Evolutionary conservation across 805 yeast species (phyloP).

Genomic region (Hanseniaspora opuntiae): DNA sequence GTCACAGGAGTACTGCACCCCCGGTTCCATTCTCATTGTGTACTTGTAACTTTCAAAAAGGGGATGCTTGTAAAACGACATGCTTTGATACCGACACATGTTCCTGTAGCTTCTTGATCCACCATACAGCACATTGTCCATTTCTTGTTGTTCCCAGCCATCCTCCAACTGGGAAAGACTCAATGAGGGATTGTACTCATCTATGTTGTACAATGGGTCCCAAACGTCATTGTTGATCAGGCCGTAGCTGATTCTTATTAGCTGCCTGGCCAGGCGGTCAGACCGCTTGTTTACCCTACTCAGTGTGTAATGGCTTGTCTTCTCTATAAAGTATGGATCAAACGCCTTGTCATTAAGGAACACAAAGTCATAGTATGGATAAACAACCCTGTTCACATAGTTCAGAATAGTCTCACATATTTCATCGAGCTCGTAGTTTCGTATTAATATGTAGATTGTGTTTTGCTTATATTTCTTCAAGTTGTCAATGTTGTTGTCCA

Average conservation of each 20-base stretch:
- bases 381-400: not conserved
- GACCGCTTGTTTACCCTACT: not conserved
- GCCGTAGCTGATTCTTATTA: slow-evolving; percentile 42
- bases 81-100: slow-evolving; percentile 92
- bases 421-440: slow-evolving; percentile 4
- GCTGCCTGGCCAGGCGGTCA: slow-evolving; percentile 28
- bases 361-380: slow-evolving; percentile 53
- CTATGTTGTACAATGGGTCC: slow-evolving; percentile 43
- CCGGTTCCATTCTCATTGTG: slow-evolving; percentile 94
- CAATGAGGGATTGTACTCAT: slow-evolving; percentile 32
- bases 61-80: slow-evolving; percentile 73
- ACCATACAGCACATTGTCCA: slow-evolving; percentile 48
- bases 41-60: slow-evolving; percentile 58
- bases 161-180: slow-evolving; percentile 43
- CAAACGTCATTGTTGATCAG: slow-evolving; percentile 56
- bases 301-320: slow-evolving; percentile 28
- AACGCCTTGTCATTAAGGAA: slow-evolving; percentile 66
- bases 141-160: slow-evolving; percentile 32
- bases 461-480: slow-evolving; percentile 1
- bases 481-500: not conserved
- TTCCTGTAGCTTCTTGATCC: slow-evolving; percentile 60
- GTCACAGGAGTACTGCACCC: slow-evolving; percentile 78
- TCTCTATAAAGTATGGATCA: slow-evolving; percentile 45
- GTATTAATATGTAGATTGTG: not conserved
- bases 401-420: not conserved